phyloP scores from a whole-genome alignment of 2,329 filamentous ascomycete genomes.

The Neopestalotiopsis sp. region DNA sequence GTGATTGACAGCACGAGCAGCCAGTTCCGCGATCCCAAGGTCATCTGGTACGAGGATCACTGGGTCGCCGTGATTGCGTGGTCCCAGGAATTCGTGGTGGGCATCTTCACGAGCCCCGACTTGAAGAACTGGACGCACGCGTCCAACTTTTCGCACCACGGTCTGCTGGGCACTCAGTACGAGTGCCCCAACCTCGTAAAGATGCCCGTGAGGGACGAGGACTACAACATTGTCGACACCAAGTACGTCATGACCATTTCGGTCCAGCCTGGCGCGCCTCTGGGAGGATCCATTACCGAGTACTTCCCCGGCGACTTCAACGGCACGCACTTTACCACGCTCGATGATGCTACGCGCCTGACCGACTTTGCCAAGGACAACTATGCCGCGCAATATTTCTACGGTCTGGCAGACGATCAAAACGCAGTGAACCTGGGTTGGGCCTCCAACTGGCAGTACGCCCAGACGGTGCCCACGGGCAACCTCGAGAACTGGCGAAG shows the following conservation, averaged over 20 bases:
- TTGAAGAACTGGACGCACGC: constrained; percentile 63
- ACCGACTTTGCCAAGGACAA: constrained; percentile 58
- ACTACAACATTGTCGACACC: constrained; percentile 39
- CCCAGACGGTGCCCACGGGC: constrained; percentile 58
- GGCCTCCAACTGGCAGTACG: constrained; percentile 67
- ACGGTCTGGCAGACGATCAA: constrained; percentile 43
- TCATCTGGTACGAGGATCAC: constrained; percentile 60
- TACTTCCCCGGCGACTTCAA: constrained; percentile 68
- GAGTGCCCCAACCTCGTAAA: constrained; percentile 69
- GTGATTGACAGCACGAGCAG: constrained; percentile 59
- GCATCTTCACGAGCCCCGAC: constrained; percentile 66
- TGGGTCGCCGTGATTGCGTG: constrained; percentile 67
- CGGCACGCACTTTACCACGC: constrained; percentile 62
- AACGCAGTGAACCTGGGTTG: constrained; percentile 57
- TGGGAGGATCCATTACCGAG: constrained; percentile 59
- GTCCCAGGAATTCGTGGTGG: constrained; percentile 59
- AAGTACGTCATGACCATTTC: constrained; percentile 55
- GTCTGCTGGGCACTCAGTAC: constrained; percentile 61
- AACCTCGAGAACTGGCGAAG: constrained; percentile 57
- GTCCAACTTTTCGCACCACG: constrained; percentile 62
- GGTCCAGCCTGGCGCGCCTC: constrained; percentile 62
- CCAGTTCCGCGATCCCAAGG: constrained; percentile 71
- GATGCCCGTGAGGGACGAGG: constrained; percentile 50
- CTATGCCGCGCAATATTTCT: constrained; percentile 64
- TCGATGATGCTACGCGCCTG: constrained; percentile 47